Percentiles rank a stretch among this genome's conserved stretches.
These are phyloP conservation scores for Raddia guianensis DNA, from an alignment of 176 grass and related monocot species.

Conservation along the genomic window DNA sequence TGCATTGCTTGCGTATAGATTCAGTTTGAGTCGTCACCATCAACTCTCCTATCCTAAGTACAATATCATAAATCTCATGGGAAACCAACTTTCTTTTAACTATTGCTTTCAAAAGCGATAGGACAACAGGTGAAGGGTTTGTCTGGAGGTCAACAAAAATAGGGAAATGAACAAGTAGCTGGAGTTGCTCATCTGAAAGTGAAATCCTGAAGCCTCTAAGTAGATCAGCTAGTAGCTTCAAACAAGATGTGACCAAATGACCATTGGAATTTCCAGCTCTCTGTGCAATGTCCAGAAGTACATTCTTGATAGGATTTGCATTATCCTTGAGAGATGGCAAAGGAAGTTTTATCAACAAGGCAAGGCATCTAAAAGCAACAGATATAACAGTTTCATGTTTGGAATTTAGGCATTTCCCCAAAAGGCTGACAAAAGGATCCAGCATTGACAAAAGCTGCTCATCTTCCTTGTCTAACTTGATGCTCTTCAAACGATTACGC, in stretches of 20 bases:
- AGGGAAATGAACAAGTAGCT: conserved; percentile 73
- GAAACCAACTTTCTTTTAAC: conserved; percentile 76
- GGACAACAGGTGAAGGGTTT: conserved; percentile 80
- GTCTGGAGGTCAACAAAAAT: conserved; percentile 92
- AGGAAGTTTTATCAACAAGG: conserved; percentile 74
- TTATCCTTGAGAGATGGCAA: conserved; percentile 77
- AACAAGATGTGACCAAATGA: conserved; percentile 77
- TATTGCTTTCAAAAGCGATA: conserved; percentile 90
- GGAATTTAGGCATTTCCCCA: conserved; percentile 74
- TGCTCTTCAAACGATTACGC: conserved; percentile 72
- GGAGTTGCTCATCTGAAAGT: conserved; percentile 78
- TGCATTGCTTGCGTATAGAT: conserved; percentile 75
- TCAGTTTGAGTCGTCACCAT: conserved; percentile 88
- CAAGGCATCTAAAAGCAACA: conserved; percentile 76
- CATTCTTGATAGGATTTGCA: conserved; percentile 70
- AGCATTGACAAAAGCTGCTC: conserved; percentile 72
- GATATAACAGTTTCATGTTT: conserved; percentile 85
- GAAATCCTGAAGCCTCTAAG: conserved; percentile 75
- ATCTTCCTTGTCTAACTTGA: conserved; percentile 72
- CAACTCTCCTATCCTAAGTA: conserved; percentile 76
- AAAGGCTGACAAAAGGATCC: conserved; percentile 81
- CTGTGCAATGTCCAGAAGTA: conserved; percentile 83
- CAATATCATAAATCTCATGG: conserved; percentile 94
- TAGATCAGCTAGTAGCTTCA: conserved; percentile 78
- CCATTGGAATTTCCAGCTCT: conserved; percentile 74